Evolutionary conservation across 768 basidiomycete genomes (phyloP), one percentile per base, ranked within the genome.

Genomic region (Trichaptum fuscoviolaceum): DNA sequence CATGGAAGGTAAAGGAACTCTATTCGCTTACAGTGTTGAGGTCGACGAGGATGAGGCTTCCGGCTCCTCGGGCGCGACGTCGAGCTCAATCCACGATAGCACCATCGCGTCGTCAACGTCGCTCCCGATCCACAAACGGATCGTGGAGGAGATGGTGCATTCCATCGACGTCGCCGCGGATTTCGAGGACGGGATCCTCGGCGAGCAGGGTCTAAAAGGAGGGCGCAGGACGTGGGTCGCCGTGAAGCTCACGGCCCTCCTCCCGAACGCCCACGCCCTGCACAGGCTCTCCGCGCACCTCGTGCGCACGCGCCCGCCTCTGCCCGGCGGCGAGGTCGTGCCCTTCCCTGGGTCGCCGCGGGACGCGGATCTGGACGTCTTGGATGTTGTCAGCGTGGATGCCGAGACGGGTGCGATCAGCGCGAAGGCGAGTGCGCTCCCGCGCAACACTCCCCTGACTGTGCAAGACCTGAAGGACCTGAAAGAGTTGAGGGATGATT

Each of bases 21-120:
- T 97, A 15, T 86, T 97, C 69, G 88, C 84, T 24, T 96, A 97
- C 77, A 91, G 88, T 63, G 93, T 93, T 27, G 93, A 96, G 76
- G 93, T 91, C 12, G 87, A 93, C 69, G 85, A 88, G 70, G 76
- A 75, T 12, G 81, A 85, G 52, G 84, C 84, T 4, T 78, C 79
- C 0, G 79, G 77, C 7, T 66, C 63, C 27, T 52, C 42, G 12
- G 42, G 42, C 12, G 3, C 42, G 15, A 12, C 12, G 42, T 2
- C 42, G 42, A 52, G 20, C 15, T 52, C 42, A 52, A 52, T 4
- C 10, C 20, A 52, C 20, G 42, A 52, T 5, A 30, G 30, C 10
- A 12, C 42, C 12, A 52, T 4, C 3, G 23, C 15, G 15, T 18
- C 15, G 15, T 18, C 59, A 25, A n/a, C 42, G 64, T 70, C 6